Evolutionary conservation across 306 rosid species (phyloP).

Genomic region (Acmispon strigosus): DNA sequence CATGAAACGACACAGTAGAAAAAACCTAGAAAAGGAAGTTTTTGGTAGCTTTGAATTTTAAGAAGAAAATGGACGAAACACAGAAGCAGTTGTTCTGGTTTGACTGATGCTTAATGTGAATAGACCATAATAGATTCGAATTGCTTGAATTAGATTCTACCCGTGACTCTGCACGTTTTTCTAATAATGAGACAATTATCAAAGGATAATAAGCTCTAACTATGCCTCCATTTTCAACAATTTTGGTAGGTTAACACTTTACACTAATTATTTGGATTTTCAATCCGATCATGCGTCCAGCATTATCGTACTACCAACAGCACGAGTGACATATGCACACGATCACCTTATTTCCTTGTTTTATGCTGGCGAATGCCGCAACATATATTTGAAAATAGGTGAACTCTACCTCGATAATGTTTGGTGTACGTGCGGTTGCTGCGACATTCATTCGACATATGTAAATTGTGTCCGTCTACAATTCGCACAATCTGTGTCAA

Average conservation of each 20-base stretch:
- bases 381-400: no score
- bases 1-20: not conserved
- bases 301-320: no score
- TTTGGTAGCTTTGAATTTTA: constrained; percentile 1
- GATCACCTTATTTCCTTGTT: no score
- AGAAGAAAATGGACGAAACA: constrained; percentile 1
- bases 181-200: not conserved
- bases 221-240: not conserved
- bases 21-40: not conserved
- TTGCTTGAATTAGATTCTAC: not conserved
- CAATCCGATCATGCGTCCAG: not conserved
- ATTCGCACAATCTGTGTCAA: no score
- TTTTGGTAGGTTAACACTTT: not conserved
- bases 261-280: not conserved
- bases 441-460: no score
- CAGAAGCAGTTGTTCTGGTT: not conserved
- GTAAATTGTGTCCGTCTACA: no score
- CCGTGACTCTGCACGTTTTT: constrained; percentile 1
- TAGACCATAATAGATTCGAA: not conserved
- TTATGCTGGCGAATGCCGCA: no score
- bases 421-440: no score
- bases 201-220: no score
- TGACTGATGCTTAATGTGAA: not conserved
- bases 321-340: no score
- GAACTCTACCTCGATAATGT: no score